Conservation (phyloP, 257 asterid genomes). For the Hygrophila difformis region DNA sequence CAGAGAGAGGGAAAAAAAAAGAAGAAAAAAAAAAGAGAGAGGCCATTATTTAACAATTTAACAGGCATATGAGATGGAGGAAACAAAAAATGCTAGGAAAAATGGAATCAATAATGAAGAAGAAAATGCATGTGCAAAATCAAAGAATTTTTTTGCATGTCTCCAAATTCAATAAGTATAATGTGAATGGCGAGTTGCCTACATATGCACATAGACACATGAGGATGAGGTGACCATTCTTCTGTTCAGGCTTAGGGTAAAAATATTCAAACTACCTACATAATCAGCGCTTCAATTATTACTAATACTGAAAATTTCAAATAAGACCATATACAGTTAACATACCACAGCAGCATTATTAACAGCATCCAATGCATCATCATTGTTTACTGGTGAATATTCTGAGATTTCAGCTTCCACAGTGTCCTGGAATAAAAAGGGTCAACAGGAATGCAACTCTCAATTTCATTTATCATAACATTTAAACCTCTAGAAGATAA, state of each 20-base stretch:
- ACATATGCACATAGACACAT: neutral
- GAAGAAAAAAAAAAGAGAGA: neutral
- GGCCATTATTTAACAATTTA: too few relatives aligned
- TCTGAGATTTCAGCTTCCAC: conserved; percentile 23
- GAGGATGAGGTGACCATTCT: conserved; percentile 1
- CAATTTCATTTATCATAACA: conserved; percentile 3
- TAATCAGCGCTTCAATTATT: conserved; percentile 2
- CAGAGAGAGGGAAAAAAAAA: conserved; percentile 3
- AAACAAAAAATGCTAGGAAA: too few relatives aligned
- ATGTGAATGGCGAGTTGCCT: too few relatives aligned
- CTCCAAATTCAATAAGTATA: too few relatives aligned
- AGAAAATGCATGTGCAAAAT: too few relatives aligned
- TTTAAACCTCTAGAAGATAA: neutral
- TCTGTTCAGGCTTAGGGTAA: neutral
- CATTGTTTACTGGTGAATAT: conserved; percentile 33
- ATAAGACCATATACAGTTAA: conserved; percentile 21
- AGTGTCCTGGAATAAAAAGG: conserved; percentile 50
- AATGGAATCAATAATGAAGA: too few relatives aligned
- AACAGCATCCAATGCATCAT: conserved; percentile 63
- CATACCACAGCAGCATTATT: conserved; percentile 63
- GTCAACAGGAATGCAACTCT: conserved; percentile 1
- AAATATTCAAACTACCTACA: too few relatives aligned
- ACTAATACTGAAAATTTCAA: conserved; percentile 5
- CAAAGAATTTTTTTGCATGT: too few relatives aligned
- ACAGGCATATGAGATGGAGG: too few relatives aligned